Conservation (phyloP, 139 green algal species). For the Haematococcus lacustris region DNA sequence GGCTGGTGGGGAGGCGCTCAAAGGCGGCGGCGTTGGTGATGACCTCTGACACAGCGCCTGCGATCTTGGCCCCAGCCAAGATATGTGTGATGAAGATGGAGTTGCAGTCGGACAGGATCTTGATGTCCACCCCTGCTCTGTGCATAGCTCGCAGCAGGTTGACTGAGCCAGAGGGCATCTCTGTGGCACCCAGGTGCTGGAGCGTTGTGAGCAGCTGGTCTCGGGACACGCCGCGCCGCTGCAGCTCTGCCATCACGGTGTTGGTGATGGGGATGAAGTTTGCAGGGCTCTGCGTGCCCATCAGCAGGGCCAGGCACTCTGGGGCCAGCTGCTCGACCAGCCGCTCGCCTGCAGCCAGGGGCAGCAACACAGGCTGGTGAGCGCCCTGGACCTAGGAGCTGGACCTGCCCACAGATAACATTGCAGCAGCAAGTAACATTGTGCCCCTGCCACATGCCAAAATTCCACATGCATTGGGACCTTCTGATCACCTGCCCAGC, state of each 20-base stretch:
- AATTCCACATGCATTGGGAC: too few species aligned
- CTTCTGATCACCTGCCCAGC: too few species aligned
- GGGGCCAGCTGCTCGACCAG: slow-evolving; percentile 67
- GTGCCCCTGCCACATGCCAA: too few species aligned
- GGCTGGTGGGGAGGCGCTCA: slow-evolving; percentile 24
- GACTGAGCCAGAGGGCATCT: not conserved
- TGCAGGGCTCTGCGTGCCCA: slow-evolving; percentile 35
- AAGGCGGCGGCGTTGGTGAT: slow-evolving; percentile 62
- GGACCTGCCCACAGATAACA: too few species aligned
- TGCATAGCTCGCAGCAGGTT: not conserved
- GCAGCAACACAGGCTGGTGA: too few species aligned
- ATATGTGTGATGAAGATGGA: slow-evolving; percentile 68
- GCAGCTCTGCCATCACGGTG: slow-evolving; percentile 59
- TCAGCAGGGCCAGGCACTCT: slow-evolving; percentile 72
- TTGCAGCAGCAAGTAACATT: too few species aligned
- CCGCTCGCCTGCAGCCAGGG: slow-evolving; percentile 35
- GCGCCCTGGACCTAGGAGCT: too few species aligned
- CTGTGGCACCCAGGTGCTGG: not conserved
- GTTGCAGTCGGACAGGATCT: slow-evolving; percentile 70
- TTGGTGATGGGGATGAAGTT: slow-evolving; percentile 79
- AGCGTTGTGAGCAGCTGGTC: slow-evolving; percentile 42
- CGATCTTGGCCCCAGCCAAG: slow-evolving; percentile 49
- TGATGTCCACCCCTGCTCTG: not conserved
- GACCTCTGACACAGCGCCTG: slow-evolving; percentile 42
- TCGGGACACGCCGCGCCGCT: slow-evolving; percentile 58